phyloP scores from a whole-genome alignment of 805 yeast genomes.

The Maudiozyma pseudohumilis region DNA sequence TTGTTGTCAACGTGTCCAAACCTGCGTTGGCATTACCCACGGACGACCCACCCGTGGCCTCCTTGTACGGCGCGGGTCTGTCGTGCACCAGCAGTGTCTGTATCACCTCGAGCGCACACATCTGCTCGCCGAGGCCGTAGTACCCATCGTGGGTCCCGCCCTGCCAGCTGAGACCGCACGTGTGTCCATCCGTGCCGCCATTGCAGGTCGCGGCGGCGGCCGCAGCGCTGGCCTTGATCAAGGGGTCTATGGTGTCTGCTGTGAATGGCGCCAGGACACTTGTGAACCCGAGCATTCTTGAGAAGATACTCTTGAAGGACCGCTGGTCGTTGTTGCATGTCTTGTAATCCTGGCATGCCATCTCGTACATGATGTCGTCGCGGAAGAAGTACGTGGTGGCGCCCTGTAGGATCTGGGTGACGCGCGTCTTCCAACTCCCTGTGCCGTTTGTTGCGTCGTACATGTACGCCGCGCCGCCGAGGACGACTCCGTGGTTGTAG shows the following conservation, averaged over 20 bases:
- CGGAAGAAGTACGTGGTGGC: conserved; percentile 41
- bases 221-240: conserved; percentile 41
- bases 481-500: conserved; percentile 58
- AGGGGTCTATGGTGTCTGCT: conserved; percentile 32
- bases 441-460: conserved; percentile 49
- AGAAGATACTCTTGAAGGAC: conserved; percentile 59
- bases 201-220: conserved; percentile 64
- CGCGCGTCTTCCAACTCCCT: conserved; percentile 40
- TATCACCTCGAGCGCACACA: conserved; percentile 60
- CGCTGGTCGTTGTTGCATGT: conserved; percentile 69
- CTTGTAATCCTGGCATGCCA: conserved; percentile 41
- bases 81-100: conserved; percentile 37
- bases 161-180: conserved; percentile 68
- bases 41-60: conserved; percentile 44
- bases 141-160: conserved; percentile 47
- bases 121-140: conserved; percentile 74
- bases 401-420: conserved; percentile 36
- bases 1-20: conserved; percentile 31
- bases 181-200: conserved; percentile 66
- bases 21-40: conserved; percentile 48
- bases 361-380: conserved; percentile 47
- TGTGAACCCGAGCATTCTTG: conserved; percentile 54
- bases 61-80: conserved; percentile 45
- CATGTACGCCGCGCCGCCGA: conserved; percentile 62
- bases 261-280: conserved; percentile 45